A percentile compares a stretch with the other conserved stretches of the same genome.
Conservation (phyloP, 108 stramenopile species). For the Schizochytrium sp. region DNA sequence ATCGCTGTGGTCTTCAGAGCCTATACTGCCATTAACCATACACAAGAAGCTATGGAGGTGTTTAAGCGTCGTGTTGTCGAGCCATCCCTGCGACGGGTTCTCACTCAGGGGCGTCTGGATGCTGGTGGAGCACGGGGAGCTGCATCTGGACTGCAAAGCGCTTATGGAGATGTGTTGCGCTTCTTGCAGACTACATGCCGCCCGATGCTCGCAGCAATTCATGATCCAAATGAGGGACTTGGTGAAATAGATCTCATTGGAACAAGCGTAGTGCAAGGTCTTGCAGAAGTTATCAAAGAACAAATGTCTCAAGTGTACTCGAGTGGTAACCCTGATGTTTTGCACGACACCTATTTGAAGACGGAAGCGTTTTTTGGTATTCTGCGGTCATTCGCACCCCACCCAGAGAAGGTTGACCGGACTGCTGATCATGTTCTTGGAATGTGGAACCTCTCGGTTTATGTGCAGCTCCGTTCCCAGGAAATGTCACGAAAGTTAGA, state of each 20-base stretch:
- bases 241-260: slow-evolving; percentile 32
- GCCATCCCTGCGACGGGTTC: slow-evolving; percentile 8
- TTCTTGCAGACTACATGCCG: slow-evolving; percentile 55
- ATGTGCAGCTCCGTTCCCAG: slow-evolving; percentile 38
- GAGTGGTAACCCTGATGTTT: slow-evolving; percentile 23
- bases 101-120: slow-evolving; percentile 27
- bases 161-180: background rate
- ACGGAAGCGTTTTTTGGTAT: slow-evolving; percentile 26
- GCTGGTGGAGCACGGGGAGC: slow-evolving; percentile 40
- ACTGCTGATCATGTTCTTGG: background rate
- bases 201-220: slow-evolving; percentile 15
- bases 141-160: background rate
- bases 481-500: slow-evolving; percentile 46
- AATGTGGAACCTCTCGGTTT: slow-evolving; percentile 57
- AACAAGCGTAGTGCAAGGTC: background rate
- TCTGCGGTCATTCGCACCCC: background rate
- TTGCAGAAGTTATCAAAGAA: slow-evolving; percentile 24
- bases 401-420: slow-evolving; percentile 21
- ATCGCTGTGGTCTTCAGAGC: slow-evolving; percentile 35
- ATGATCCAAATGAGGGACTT: slow-evolving; percentile 17
- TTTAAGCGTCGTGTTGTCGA: slow-evolving; percentile 17
- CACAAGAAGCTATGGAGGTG: background rate
- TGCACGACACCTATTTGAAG: slow-evolving; percentile 47
- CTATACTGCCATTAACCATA: slow-evolving; percentile 15
- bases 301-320: slow-evolving; percentile 36